A percentile compares a stretch with the other conserved stretches of the same genome.
phyloP scores from a whole-genome alignment of 1,284 basidiomycete species.

The Laetiporus sulphureus region DNA sequence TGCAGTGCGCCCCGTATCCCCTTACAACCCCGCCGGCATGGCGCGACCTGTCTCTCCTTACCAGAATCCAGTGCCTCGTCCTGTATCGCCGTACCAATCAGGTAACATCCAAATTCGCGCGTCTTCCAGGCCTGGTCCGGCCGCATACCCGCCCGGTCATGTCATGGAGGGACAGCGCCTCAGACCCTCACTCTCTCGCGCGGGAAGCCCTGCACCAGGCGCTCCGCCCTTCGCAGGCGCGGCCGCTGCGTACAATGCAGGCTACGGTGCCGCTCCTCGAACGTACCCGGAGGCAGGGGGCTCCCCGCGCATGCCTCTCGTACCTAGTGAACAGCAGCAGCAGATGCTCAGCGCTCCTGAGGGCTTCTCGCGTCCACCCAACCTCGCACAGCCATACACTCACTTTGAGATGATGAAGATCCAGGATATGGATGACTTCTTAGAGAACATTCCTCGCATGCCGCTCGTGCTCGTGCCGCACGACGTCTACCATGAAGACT shows the following conservation, averaged over 20 bases:
- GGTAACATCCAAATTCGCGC: constrained; percentile 13
- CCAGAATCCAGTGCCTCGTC: constrained; percentile 19
- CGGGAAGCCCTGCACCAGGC: constrained; percentile 15
- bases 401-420: constrained; percentile 65
- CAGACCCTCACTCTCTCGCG: constrained; percentile 15
- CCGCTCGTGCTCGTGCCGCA: constrained; percentile 66
- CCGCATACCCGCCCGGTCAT: constrained; percentile 20
- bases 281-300: constrained; percentile 10
- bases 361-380: constrained; percentile 63
- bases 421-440: constrained; percentile 67
- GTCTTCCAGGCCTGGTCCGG: constrained; percentile 15
- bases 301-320: constrained; percentile 18
- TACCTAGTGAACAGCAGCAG: constrained; percentile 26
- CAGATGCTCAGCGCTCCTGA: constrained; percentile 55
- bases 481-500: constrained; percentile 70
- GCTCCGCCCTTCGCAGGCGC: not conserved
- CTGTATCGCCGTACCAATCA: constrained; percentile 25
- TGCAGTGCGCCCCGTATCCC: constrained; percentile 22
- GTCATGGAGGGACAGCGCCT: constrained; percentile 21
- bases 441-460: constrained; percentile 59
- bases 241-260: constrained; percentile 17
- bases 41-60: constrained; percentile 26
- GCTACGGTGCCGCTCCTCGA: constrained; percentile 12
- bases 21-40: constrained; percentile 19
- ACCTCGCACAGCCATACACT: constrained; percentile 57